These are phyloP conservation scores for Hansfordia pulvinata DNA, from an alignment of 2,329 filamentous ascomycete species.

Conservation along the genomic window DNA sequence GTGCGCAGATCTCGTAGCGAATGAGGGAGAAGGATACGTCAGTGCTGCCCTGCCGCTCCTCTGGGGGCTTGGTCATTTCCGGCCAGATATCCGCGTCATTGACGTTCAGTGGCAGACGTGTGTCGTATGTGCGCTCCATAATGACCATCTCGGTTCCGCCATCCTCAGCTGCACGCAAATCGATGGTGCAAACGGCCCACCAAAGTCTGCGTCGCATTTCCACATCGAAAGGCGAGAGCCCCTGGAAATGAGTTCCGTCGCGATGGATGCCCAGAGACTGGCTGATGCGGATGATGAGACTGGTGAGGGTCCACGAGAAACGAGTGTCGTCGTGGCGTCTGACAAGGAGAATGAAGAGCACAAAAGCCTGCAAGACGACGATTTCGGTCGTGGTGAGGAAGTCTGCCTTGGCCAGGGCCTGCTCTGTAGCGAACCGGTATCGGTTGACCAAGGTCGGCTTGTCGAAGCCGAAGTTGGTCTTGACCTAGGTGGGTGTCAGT, in stretches of 20 bases:
- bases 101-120: slow-evolving; percentile 39
- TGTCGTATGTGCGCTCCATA: slow-evolving; percentile 32
- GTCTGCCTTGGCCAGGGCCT: slow-evolving; percentile 45
- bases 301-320: slow-evolving; percentile 51
- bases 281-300: slow-evolving; percentile 42
- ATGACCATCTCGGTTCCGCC: slow-evolving; percentile 40
- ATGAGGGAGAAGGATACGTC: slow-evolving; percentile 34
- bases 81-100: slow-evolving; percentile 38
- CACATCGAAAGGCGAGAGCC: slow-evolving; percentile 43
- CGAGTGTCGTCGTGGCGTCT: slow-evolving; percentile 35
- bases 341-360: slow-evolving; percentile 41
- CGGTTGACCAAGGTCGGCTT: slow-evolving; percentile 28
- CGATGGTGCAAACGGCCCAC: slow-evolving; percentile 46
- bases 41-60: slow-evolving; percentile 34
- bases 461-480: slow-evolving; percentile 32
- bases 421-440: slow-evolving; percentile 41
- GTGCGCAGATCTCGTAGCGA: slow-evolving; percentile 26
- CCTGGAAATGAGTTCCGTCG: no score
- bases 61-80: slow-evolving; percentile 30
- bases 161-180: slow-evolving; percentile 45
- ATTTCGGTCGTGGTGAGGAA: slow-evolving; percentile 47
- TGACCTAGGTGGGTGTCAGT: slow-evolving; percentile 24
- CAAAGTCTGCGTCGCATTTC: slow-evolving; percentile 51
- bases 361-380: slow-evolving; percentile 45
- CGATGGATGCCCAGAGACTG: slow-evolving; percentile 41